Base-by-base conservation (phyloP, 2,329 filamentous ascomycete species). In the Stemphylium beticola region DNA sequence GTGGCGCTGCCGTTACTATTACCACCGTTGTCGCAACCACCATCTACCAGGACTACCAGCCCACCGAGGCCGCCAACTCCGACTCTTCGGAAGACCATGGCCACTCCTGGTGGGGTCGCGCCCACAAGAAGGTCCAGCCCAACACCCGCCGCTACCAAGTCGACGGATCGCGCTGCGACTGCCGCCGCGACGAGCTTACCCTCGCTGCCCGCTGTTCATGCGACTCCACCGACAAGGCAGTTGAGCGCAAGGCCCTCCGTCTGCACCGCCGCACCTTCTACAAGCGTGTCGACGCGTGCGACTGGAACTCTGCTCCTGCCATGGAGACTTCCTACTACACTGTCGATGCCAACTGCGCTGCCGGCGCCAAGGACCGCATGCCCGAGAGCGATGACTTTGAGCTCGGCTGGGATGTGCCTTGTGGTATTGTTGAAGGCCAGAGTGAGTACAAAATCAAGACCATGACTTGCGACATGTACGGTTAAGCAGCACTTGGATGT, bases 301-400 rank as follows among this genome's bases (percentile, higher is more conserved):
- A 75, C 11, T 81, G 74, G 65, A 53, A 61, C 20, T 52, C 66
- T 9, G 77, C 78, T 2, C 78, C 78, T 2, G 60, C 69, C 17
- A 79, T 81, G 76, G 70, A 77, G 15, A 68, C 77, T 43, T 68
- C 72, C 11, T 76, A 79, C 58, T 72, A 75, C 57, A 74, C 69
- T 7, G 69, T 73, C 14, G 77, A 76, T 22, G 68, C 69, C 32
- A 56, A 60, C 14, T 81, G 79, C 57, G 55, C 69, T 11, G 69
- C 69, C 10, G 74, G 72, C 12, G 65, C 65, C 5, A 68, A 68
- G 56, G 47, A 56, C 17, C 58, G 61, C 49, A 60, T 57, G 20
- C 64, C 64, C 7, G 48, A 60, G 32, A 67, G 64, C 47, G 65
- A 68, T 36, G 49, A 41, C 22, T 68, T 68, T 32, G 79, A 82